Evolutionary conservation across 2,329 filamentous ascomycete genomes (phyloP).

Genomic region (Aureobasidium mangrovei): DNA sequence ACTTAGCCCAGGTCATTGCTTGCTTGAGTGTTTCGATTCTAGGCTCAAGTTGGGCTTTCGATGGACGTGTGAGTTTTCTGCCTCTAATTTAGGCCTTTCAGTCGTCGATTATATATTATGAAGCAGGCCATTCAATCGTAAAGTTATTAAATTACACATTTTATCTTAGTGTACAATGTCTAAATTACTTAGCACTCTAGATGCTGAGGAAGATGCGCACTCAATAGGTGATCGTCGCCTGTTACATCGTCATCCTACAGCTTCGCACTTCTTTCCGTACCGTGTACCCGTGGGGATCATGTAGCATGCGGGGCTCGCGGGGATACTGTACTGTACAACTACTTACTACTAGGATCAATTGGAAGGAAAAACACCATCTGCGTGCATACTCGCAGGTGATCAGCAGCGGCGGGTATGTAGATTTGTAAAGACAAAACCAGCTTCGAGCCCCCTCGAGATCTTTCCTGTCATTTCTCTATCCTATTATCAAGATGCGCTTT

Average conservation of each 20-base stretch:
- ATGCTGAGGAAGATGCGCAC: no score
- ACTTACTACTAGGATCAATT: neutral
- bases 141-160: no score
- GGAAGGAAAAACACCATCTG: neutral
- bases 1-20: no score
- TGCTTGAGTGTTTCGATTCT: no score
- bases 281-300: neutral
- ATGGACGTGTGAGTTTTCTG: no score
- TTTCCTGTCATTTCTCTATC: neutral
- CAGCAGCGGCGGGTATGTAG: neutral
- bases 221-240: neutral
- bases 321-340: neutral
- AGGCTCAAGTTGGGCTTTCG: no score
- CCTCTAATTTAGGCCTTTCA: no score
- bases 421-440: neutral
- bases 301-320: neutral
- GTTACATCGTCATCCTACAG: neutral
- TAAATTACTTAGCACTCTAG: no score
- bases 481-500: neutral
- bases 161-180: no score
- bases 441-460: neutral
- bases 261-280: constrained; percentile 9
- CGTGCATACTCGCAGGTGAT: neutral
- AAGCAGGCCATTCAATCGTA: no score
- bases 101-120: no score